A percentile compares a stretch with the other conserved stretches of the same genome.
Conservation (phyloP, 2,329 filamentous ascomycete species). For the Apiospora malaysiana region DNA sequence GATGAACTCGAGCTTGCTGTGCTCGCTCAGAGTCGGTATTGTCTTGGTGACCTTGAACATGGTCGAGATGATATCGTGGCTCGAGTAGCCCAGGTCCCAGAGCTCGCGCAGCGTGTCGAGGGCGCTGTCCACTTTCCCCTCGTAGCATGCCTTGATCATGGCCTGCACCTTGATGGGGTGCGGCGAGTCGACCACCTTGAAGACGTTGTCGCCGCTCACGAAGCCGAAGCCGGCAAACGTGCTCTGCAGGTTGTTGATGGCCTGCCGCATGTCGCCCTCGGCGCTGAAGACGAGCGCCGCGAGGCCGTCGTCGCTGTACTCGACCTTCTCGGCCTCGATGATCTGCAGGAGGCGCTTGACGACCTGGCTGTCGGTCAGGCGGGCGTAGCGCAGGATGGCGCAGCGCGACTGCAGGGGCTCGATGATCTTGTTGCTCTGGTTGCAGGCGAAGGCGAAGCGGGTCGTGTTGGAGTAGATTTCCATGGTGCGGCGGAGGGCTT, state of each 20-base stretch:
- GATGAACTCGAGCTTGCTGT: conserved; percentile 96
- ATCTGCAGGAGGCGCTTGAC: conserved; percentile 92
- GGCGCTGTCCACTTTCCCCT: conserved; percentile 87
- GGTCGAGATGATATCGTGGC: conserved; percentile 97
- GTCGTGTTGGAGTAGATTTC: conserved; percentile 98
- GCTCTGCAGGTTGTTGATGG: conserved; percentile 97
- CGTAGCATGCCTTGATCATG: conserved; percentile 97
- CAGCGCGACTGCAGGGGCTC: conserved; percentile 97
- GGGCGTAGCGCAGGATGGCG: conserved; percentile 91
- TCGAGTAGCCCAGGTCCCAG: conserved; percentile 96
- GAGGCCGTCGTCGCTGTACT: conserved; percentile 90
- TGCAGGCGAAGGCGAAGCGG: conserved; percentile 96
- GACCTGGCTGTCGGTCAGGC: conserved; percentile 90
- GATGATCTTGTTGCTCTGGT: conserved; percentile 99
- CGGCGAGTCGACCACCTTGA: conserved; percentile 94
- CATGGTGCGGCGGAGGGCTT: conserved; percentile 94
- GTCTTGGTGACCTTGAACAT: conserved; percentile 99
- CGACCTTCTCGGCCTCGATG: conserved; percentile 87
- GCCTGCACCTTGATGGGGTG: conserved; percentile 98
- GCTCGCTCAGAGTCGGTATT: conserved; percentile 88
- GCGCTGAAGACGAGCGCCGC: conserved; percentile 97
- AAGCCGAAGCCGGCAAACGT: conserved; percentile 94
- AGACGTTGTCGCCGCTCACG: conserved; percentile 97
- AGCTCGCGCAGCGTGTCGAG: conserved; percentile 87
- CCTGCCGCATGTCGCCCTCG: conserved; percentile 98